Percentiles rank a stretch among this genome's conserved stretches.
These are phyloP conservation scores for Magnaporthiopsis incrustans DNA, from an alignment of 2,329 filamentous ascomycete genomes.

Conservation along the genomic window DNA sequence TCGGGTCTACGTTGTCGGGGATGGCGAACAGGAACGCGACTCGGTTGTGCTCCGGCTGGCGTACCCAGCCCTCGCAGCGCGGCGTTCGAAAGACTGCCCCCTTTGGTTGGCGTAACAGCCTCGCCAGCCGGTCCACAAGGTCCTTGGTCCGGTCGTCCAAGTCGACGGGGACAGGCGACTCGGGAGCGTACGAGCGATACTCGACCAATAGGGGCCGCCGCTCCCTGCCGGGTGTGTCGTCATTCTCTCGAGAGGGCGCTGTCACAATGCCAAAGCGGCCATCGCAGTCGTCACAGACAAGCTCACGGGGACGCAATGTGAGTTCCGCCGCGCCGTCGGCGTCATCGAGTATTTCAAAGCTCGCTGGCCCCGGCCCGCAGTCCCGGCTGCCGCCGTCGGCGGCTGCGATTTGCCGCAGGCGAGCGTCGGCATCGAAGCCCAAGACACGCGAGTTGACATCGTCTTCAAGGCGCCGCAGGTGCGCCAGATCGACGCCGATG, in stretches of 20 bases:
- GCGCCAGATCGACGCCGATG: background rate
- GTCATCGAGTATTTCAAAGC: background rate
- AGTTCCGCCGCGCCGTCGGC: background rate
- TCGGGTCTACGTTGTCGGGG: background rate
- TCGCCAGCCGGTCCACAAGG: background rate
- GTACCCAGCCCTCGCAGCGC: background rate
- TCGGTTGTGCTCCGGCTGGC: background rate
- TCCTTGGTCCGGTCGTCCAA: background rate
- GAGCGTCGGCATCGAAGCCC: background rate
- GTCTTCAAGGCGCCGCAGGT: background rate
- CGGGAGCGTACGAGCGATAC: background rate
- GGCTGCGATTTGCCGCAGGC: background rate
- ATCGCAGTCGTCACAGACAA: conserved; percentile 20
- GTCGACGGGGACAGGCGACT: background rate
- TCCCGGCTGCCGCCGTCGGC: background rate
- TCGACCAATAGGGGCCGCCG: conserved; percentile 7
- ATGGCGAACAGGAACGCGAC: background rate
- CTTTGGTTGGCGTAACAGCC: background rate
- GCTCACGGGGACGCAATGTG: conserved; percentile 12
- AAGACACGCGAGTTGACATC: background rate
- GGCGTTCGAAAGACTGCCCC: background rate
- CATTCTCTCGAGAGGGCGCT: too few relatives aligned
- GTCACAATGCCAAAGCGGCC: conserved; percentile 22
- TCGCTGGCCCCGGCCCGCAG: too few relatives aligned
- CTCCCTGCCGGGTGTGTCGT: too few relatives aligned